Base-by-base conservation (phyloP, 805 yeast species). In the Torulaspora microellipsoides region DNA sequence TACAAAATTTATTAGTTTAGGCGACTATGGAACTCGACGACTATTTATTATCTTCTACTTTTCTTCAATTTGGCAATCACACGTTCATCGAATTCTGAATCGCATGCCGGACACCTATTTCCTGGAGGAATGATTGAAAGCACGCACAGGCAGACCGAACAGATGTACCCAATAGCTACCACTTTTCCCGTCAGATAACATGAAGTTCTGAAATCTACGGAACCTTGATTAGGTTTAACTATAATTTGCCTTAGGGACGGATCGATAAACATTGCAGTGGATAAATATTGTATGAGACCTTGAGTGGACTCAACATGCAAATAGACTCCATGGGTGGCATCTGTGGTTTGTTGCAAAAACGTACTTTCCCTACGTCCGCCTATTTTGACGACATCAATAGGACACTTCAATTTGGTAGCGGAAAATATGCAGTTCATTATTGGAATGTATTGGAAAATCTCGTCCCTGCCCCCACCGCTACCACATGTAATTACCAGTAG, bases 391-490 rank as follows among this genome's bases (percentile, higher is more conserved):
- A 90, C 90, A 63, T 93, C 98, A 15, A 93, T 80, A 2, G 96
- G 85, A 13, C 90, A 78, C 54, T 81, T 83, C 84, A 85, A 77
- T 64, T 90, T 91, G 54, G 93, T 96, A 0, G 98, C 96, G 0
- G 97, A 91, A 67, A 93, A 93, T 27, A 93, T 91, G 47, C 93
- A 76, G 64, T 93, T 93, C 98, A 93, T 93, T 34, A 88, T 81
- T 4, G 97, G 85, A 34, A 91, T 86, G 62, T 93, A 95, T 45
- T 86, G 87, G 40, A 87, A 70, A 4, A 88, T 79, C 43, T 79
- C 81, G 54, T 87, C 89, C 49, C 80, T 87, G 51, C 83, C 79
- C 20, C 88, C 75, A 46, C 81, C 78, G 27, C 59, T 55, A 28
- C 67, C 67, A 36, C 68, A 62, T 3, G 69, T 64, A 3, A 85